Evolutionary conservation across 2,329 filamentous ascomycete species (phyloP).

Genomic region (Fusarium ambrosium): DNA sequence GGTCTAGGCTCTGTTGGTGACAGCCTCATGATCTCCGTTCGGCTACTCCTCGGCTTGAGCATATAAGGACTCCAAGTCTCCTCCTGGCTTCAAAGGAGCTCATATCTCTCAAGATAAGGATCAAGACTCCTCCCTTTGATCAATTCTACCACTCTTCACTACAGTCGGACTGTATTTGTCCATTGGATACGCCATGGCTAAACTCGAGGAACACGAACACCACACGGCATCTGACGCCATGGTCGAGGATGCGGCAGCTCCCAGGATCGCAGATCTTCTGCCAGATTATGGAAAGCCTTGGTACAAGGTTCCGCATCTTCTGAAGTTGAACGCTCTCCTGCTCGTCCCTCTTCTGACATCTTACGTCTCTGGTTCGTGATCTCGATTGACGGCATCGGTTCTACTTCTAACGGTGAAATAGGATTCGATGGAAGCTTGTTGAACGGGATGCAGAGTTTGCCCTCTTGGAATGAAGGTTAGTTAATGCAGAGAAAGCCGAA

Average conservation of each 20-base stretch:
- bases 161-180: neutral
- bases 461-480: slow-evolving; percentile 51
- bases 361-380: slow-evolving; percentile 49
- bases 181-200: neutral
- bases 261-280: neutral
- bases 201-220: neutral
- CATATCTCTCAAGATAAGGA: neutral
- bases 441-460: slow-evolving; percentile 54
- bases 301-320: slow-evolving; percentile 6
- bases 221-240: neutral
- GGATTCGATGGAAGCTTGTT: slow-evolving; percentile 52
- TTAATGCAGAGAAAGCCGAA: accelerated
- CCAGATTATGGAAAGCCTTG: slow-evolving; percentile 4
- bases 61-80: neutral
- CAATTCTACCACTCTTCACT: neutral
- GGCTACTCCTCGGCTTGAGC: neutral
- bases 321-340: slow-evolving; percentile 48
- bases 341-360: slow-evolving; percentile 51
- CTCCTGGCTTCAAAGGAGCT: neutral
- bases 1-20: neutral
- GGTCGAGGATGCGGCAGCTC: neutral
- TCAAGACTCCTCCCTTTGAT: neutral
- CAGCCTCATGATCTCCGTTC: neutral
- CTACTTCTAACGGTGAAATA: neutral
- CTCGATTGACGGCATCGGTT: neutral